Base-by-base conservation (phyloP, 140 eudicot genomes). In the Stevia rebaudiana region DNA sequence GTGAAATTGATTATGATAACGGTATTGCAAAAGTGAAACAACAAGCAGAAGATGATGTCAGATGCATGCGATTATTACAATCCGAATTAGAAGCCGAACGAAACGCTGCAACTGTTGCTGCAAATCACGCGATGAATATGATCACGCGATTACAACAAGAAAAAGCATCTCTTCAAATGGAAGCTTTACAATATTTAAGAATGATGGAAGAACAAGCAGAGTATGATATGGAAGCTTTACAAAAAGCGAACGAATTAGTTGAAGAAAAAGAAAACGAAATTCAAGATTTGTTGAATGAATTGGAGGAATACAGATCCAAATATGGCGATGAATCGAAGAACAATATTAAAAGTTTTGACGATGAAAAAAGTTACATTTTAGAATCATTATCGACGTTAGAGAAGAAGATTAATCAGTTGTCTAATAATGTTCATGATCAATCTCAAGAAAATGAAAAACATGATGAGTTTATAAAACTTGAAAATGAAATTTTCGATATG, bases 191-290 rank as follows among this genome's bases (percentile, higher is more conserved):
- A 56, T 84, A 84, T 54, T 62, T 91, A 12, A 72, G 98, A 76
- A 91, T 91, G 95, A 91, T 91, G 98, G 98, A 91, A 68, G 98
- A 91, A 55, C 96, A 91, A 72, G 96, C 98, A 0, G 95, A 84
- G 79, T 81, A 87, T 49, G 95, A 91, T 60, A 73, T 84, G 85
- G 96, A 91, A 52, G 98, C 95, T 3, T 76, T 91, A 37, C 84
- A 77, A 51, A 91, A 78, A 71, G 89, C 98, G 46, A 87, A 91
- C 25, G 96, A 84, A 28, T 77, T 84, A 11, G 77, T 91, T 0
- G 82, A 88, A 60, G 98, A 91, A 61, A 91, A 70, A 78, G 98
- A 91, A 67, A 80, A 75, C 31, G 88, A 87, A 68, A 50, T 91
- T 51, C 92, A 87, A 71, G 96, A 91, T 68, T 48, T 91, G 81